These are phyloP conservation scores for Auxenochlorella protothecoides DNA, from an alignment of 139 green algal species.

Conservation along the genomic window DNA sequence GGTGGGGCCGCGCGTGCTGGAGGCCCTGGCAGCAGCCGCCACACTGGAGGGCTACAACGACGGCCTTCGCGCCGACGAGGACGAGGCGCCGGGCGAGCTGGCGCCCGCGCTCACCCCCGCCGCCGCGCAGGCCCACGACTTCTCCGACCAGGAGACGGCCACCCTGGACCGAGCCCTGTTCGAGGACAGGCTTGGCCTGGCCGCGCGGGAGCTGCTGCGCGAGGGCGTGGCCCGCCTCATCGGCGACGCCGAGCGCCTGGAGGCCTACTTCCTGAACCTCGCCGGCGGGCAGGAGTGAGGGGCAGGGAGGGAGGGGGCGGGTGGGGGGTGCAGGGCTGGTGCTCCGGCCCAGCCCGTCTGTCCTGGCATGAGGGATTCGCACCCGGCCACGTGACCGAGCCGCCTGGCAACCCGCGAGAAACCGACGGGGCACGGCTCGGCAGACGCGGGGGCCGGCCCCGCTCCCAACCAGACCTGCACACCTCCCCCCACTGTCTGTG, in stretches of 20 bases:
- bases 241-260: slow-evolving; percentile 32
- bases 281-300: slow-evolving; percentile 29
- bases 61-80: slow-evolving; percentile 10
- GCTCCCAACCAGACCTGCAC: too few relatives aligned
- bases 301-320: too few relatives aligned
- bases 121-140: slow-evolving; percentile 7
- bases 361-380: too few relatives aligned
- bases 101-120: slow-evolving; percentile 8
- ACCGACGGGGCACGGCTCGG: too few relatives aligned
- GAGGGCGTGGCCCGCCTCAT: slow-evolving; percentile 30
- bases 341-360: too few relatives aligned
- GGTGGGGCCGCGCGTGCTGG: slow-evolving; percentile 39
- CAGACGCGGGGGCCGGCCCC: too few relatives aligned
- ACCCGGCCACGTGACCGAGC: too few relatives aligned
- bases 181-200: slow-evolving; percentile 27
- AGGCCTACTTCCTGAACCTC: slow-evolving; percentile 36
- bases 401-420: too few relatives aligned
- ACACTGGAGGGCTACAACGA: slow-evolving; percentile 68
- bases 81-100: neutral
- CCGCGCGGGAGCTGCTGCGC: slow-evolving; percentile 31
- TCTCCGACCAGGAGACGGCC: slow-evolving; percentile 10
- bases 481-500: too few relatives aligned
- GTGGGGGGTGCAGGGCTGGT: too few relatives aligned
- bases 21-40: slow-evolving; percentile 24
- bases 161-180: slow-evolving; percentile 16